Base-by-base conservation (phyloP, 2,329 filamentous ascomycete genomes). In the Alternaria conjuncta region DNA sequence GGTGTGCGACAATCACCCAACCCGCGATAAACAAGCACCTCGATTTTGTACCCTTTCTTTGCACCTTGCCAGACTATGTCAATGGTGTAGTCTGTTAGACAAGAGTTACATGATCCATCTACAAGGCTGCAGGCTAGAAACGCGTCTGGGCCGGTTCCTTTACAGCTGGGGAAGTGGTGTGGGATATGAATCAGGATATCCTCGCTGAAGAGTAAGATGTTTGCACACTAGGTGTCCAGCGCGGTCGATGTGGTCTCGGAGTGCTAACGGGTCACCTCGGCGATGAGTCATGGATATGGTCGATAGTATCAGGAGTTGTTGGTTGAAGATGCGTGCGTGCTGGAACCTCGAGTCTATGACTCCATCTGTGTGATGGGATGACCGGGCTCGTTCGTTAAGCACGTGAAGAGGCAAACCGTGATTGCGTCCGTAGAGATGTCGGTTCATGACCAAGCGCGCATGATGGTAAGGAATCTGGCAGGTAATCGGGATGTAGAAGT, bases 381-480 rank as follows among this genome's bases (percentile, higher is more conserved):
- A 10, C 6, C 2, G 7, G 18, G n/a, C 11, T 32, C 18, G 55
- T 7, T 61, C 2, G n/a, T 66, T 54, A 55, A 72, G 57, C 59
- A 41, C 60, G n/a, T 30, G 18, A 32, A 61, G 45, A 51, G 65
- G 44, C 21, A 58, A 46, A 10, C 70, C 70, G 26, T 74, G 62
- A n/a, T 51, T 49, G 30, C 61, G 30, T 30, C 69, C 66, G 45
- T 71, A 70, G 11, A 71, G 51, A 61, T 70, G 65, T 43, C 57
- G 63, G 51, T 74, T 71, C 65, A 73, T 70, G 36, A 71, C 55
- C 47, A 71, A 68, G 57, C 70, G 70, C 47, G 63, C 66, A 57
- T 63, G 32, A 26, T 65, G 46, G 44, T 69, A 71, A 44, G 60
- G 43, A 10, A 69, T 64, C 43, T 43, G 3, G 53, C 50, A 57